Evolutionary conservation across 768 basidiomycete species (phyloP).

Genomic region (Lactifluus piperatus): DNA sequence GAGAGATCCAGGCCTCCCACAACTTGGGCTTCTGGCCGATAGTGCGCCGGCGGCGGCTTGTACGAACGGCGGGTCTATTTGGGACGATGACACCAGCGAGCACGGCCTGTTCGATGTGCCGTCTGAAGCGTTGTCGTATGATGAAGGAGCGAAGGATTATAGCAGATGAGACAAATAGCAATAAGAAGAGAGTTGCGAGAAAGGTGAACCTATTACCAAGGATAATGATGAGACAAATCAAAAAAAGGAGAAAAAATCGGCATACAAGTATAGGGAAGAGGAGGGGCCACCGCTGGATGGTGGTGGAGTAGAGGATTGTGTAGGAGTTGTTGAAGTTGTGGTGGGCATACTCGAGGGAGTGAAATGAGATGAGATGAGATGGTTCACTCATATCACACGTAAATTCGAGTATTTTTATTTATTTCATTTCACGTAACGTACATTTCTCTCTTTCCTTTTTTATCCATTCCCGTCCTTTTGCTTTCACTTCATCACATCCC

Average conservation of each 20-base stretch:
- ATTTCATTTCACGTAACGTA: not conserved
- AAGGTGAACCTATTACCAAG: constrained; percentile 49
- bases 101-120: constrained; percentile 44
- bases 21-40: constrained; percentile 44
- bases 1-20: constrained; percentile 36
- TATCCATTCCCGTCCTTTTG: not conserved
- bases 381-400: not conserved
- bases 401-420: not conserved
- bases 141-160: constrained; percentile 58
- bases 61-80: constrained; percentile 21
- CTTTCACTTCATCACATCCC: not conserved
- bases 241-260: not conserved
- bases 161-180: constrained; percentile 53
- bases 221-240: not conserved
- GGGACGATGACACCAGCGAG: constrained; percentile 41
- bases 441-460: not conserved
- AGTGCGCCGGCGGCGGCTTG: constrained; percentile 31
- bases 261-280: constrained; percentile 22
- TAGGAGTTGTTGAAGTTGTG: not conserved
- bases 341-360: not conserved
- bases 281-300: constrained; percentile 9
- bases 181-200: constrained; percentile 59
- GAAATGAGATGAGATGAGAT: not conserved
- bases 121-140: constrained; percentile 48
- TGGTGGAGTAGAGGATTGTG: not conserved